Evolutionary conservation across 192 early-diverging fungal genomes (phyloP).

Genomic region (Coemansia sp.): DNA sequence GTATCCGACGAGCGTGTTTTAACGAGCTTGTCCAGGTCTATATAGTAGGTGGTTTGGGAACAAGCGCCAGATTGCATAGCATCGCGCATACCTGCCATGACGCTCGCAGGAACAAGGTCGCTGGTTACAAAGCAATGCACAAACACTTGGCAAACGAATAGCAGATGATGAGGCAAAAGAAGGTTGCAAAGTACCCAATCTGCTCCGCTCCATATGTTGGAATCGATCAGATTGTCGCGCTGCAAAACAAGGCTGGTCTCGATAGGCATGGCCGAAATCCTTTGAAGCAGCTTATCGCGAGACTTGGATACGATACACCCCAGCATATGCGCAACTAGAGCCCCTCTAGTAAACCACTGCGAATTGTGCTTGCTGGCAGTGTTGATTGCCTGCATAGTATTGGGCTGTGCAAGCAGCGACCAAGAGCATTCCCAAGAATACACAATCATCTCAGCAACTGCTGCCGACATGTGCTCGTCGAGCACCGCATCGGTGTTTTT

Average conservation of each 20-base stretch:
- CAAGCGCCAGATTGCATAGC: conserved; percentile 9
- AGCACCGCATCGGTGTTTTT: background rate
- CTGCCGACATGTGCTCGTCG: conserved; percentile 20
- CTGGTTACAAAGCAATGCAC: conserved; percentile 9
- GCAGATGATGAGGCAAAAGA: conserved; percentile 37
- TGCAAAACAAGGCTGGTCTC: background rate
- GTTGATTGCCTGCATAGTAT: background rate
- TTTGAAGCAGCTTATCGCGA: background rate
- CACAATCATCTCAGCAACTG: conserved; percentile 22
- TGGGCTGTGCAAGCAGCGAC: background rate
- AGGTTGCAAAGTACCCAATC: conserved; percentile 19
- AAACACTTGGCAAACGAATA: conserved; percentile 28
- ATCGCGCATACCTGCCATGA: conserved; percentile 12
- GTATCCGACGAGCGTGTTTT: background rate
- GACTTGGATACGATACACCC: background rate
- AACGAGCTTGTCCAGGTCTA: conserved; percentile 19
- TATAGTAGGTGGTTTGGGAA: conserved; percentile 12
- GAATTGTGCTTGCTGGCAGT: background rate
- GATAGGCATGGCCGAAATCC: background rate
- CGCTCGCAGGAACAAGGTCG: conserved; percentile 9
- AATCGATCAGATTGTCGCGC: background rate
- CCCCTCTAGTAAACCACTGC: background rate
- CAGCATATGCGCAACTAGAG: background rate
- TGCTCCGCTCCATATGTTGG: conserved; percentile 8
- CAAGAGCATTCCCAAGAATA: conserved; percentile 34